Base-by-base conservation (phyloP, 306 rosid species). In the Boehmeria nivea region DNA sequence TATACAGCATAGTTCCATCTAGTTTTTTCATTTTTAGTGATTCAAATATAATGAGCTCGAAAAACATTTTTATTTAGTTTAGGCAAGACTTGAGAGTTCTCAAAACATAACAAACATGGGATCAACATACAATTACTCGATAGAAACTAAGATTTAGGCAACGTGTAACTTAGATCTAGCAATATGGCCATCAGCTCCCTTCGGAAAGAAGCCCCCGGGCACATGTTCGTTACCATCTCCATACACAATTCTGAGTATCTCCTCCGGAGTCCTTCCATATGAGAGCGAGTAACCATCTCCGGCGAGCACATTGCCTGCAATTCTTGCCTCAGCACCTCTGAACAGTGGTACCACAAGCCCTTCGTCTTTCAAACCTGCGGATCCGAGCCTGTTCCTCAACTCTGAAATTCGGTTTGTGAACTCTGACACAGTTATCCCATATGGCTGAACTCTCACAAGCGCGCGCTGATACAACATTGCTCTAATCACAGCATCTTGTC, bases 401-500 rank as follows among this genome's bases (percentile, higher is more conserved):
- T 0, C 21, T 15, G 96, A 91, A 19, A 87, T 81, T 28, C 57
- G 77, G 21, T 75, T 3, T 0, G 98, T 91, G 56, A 87, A 87
- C 64, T 76, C 85, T 2, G 64, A 83, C 53, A 87, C 95, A 0
- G 63, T 78, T 22, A 76, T 54, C 13, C 57, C 70, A 28, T 91
- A 87, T 0, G 94, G 94, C 0, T 2, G 1, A 19, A 91, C 93
- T 23, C 0, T 24, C 22, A 1, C 3, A 2, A 0, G 0, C 0
- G 64, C 45, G 1, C 21, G 74, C 53, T 75, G 69, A 1, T 87
- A 91, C 39, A 91, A 57, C 37, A 80, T 8, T 46, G 75, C 20
- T 48, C 98, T 47, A 15, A 91, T 75, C 8, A 87, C 83, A 12
- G 96, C 96, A 57, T 87, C 94, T 73, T 87, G 89, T 6, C 94